Base-by-base conservation (phyloP, 345 rosid species). In the Erucastrum elatum region DNA sequence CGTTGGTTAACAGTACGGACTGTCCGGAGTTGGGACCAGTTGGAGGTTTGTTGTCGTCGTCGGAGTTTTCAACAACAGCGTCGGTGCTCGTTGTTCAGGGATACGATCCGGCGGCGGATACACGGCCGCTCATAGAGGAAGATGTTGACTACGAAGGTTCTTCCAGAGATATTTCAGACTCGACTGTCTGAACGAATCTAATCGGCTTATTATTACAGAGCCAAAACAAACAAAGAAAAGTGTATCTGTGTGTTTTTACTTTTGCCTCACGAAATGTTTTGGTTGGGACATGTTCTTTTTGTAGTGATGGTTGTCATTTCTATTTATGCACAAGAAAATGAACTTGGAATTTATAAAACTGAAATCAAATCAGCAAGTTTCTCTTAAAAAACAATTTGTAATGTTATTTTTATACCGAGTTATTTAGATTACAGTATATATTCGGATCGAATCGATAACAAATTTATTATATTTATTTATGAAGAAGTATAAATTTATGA, bases 1-100 rank as follows among this genome's bases (percentile, higher is more conserved):
- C 83, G 16, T 75, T 86, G 80, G 13, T 56, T n/a, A 55, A 60
- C 44, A 64, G 77, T 31, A 75, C 77, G 0, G 89, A 87, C 8
- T 79, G 87, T 65, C 79, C 87, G 0, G 89, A 86, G 78, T 64
- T 87, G 15, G 90, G 90, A 35, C 82, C 85, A 2, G 81, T 87
- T 26, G 90, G 89, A 17, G 74, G 80, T 75, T 68, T 84, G 55
- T 71, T 86, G 64, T 84, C 87, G 2, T 80, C 86, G 1, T 83
- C 87, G 1, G 86, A 81, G 11, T 87, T 87, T 70, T 75, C 87
- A 13, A 75, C 71, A 7, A 75, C 84, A 4, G 68, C 87, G n/a
- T 87, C 90, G 2, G 86, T 84, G 46, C 73, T 87, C 49, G 81
- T 87, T 8, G 64, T 87, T 66, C 86, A 87, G 59, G 87, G 80